These are phyloP conservation scores for Dryas integrifolia DNA, from an alignment of 331 rosid genomes.

Conservation along the genomic window DNA sequence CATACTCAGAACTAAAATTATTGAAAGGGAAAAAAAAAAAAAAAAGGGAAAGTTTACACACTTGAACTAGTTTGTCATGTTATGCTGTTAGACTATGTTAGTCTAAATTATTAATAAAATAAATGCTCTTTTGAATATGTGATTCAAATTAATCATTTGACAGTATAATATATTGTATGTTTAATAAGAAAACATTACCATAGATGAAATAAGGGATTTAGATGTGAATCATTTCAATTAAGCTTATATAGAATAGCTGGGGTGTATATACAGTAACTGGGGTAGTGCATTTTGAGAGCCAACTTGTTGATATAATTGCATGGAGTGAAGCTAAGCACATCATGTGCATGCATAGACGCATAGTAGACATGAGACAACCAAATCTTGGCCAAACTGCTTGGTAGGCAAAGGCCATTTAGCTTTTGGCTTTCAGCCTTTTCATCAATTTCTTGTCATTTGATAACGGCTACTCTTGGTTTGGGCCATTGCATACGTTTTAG, in stretches of 20 bases:
- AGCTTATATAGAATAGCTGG: background rate
- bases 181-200: too few relatives aligned
- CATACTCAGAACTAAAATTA: background rate
- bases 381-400: background rate
- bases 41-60: too few relatives aligned
- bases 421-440: background rate
- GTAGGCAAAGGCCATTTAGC: too few relatives aligned
- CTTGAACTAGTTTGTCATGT: too few relatives aligned
- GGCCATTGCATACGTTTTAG: background rate
- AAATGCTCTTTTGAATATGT: too few relatives aligned
- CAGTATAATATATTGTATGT: too few relatives aligned
- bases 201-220: too few relatives aligned
- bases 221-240: too few relatives aligned
- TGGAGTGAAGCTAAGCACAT: slow-evolving; percentile 7
- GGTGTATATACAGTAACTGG: background rate
- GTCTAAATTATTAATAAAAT: too few relatives aligned
- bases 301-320: background rate
- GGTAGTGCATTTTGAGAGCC: background rate
- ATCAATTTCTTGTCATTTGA: background rate
- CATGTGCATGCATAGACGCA: background rate
- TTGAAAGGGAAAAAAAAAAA: background rate
- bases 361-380: background rate
- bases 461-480: background rate
- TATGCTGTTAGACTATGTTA: too few relatives aligned
- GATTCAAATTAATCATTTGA: too few relatives aligned